These are phyloP conservation scores for Eucalyptus tenuipes DNA, from an alignment of 345 rosid species.

Conservation along the genomic window DNA sequence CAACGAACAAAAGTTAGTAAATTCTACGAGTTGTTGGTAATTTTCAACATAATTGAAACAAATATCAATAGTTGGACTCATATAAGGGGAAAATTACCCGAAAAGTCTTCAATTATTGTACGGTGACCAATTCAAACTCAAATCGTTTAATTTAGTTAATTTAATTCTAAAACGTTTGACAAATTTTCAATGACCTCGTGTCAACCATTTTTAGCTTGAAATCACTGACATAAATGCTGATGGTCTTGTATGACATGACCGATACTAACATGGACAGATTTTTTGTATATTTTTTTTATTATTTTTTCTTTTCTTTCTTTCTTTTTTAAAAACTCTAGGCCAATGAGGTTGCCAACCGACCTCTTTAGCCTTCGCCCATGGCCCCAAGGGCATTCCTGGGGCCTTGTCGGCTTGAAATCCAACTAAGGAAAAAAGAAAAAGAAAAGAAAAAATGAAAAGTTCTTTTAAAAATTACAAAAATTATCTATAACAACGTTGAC, in stretches of 20 bases:
- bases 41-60: neutral
- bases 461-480: no score
- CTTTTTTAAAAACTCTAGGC: neutral
- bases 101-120: no score
- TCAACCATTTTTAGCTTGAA: neutral
- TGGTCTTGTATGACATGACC: rapidly evolving
- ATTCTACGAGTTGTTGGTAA: neutral
- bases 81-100: no score
- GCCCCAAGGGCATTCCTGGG: neutral
- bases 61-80: neutral
- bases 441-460: no score
- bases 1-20: neutral
- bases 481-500: no score
- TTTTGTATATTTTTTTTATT: neutral
- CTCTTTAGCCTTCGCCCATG: neutral
- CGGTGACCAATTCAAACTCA: rapidly evolving
- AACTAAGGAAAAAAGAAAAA: no score
- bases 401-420: neutral
- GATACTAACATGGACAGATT: rapidly evolving
- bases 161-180: neutral
- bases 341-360: neutral
- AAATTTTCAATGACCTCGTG: neutral
- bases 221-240: no score
- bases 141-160: no score
- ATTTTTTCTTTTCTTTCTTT: no score